Conservation (phyloP, 2,329 filamentous ascomycete species). For the Gremmenia infestans region DNA sequence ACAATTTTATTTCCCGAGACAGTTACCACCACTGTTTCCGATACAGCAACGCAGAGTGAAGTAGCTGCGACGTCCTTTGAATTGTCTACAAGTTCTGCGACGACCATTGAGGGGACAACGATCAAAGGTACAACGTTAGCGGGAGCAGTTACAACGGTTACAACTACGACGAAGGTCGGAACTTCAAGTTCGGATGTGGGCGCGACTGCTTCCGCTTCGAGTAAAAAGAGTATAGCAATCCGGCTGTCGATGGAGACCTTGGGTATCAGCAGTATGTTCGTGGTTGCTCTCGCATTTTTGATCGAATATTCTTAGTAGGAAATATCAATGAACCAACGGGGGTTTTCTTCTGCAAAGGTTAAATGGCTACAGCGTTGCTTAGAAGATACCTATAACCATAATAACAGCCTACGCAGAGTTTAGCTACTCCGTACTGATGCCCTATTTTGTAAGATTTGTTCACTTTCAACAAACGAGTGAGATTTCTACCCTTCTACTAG, state of each 20-base stretch:
- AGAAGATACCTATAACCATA: no score
- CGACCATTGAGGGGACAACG: slow-evolving; percentile 5
- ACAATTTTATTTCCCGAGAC: background rate
- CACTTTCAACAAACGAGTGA: no score
- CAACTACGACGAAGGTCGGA: slow-evolving; percentile 3
- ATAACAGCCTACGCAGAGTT: no score
- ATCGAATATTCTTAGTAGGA: no score
- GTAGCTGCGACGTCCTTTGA: background rate
- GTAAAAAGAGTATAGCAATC: background rate
- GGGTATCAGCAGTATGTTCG: no score
- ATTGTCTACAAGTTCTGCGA: slow-evolving; percentile 1
- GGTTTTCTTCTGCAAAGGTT: no score
- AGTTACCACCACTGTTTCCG: background rate
- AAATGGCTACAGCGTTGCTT: no score
- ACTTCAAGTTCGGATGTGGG: background rate
- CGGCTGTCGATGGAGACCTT: background rate
- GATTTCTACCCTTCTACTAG: no score
- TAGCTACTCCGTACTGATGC: no score
- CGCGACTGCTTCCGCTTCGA: background rate
- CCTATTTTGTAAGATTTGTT: no score
- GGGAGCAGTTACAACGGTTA: slow-evolving; percentile 4
- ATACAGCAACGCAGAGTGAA: background rate
- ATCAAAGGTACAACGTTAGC: slow-evolving; percentile 4
- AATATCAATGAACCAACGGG: no score
- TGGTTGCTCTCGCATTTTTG: no score